Evolutionary conservation across 2,329 filamentous ascomycete genomes (phyloP).

Genomic region (Sarocladium oryzae): DNA sequence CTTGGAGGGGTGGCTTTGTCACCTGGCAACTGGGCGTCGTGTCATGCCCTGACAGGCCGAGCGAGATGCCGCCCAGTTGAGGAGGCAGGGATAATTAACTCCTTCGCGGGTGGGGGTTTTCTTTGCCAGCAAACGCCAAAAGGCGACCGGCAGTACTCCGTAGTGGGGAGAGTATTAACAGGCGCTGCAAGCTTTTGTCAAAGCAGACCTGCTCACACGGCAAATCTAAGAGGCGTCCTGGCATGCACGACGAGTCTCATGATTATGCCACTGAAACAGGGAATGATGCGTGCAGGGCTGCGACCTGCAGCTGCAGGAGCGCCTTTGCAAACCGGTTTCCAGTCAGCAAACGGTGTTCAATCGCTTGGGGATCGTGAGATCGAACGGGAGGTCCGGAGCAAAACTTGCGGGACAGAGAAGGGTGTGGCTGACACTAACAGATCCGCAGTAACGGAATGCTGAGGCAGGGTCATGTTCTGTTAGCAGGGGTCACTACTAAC

Average conservation of each 20-base stretch:
- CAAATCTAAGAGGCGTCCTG: too few relatives aligned
- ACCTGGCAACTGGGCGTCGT: constrained; percentile 18
- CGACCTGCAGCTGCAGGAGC: neutral
- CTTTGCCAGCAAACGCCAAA: neutral
- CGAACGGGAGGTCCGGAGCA: constrained; percentile 4
- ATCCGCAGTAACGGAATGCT: neutral
- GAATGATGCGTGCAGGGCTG: neutral
- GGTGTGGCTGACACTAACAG: neutral
- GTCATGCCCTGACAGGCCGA: constrained; percentile 27
- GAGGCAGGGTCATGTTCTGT: neutral
- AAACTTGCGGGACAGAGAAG: constrained; percentile 1
- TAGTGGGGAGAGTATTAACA: too few relatives aligned
- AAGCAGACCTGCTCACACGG: neutral
- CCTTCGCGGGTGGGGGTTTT: neutral
- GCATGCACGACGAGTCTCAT: too few relatives aligned
- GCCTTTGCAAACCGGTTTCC: constrained; percentile 1
- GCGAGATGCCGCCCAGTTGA: constrained; percentile 8
- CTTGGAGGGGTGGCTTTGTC: constrained; percentile 2
- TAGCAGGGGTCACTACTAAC: neutral
- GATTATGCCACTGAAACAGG: neutral
- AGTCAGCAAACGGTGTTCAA: neutral
- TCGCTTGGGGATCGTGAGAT: neutral
- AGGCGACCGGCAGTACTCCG: neutral
- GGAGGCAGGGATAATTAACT: constrained; percentile 1
- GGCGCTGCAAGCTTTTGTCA: neutral